Conservation (phyloP, 495 filamentous ascomycete genomes). For the Penicillium pulvis region DNA sequence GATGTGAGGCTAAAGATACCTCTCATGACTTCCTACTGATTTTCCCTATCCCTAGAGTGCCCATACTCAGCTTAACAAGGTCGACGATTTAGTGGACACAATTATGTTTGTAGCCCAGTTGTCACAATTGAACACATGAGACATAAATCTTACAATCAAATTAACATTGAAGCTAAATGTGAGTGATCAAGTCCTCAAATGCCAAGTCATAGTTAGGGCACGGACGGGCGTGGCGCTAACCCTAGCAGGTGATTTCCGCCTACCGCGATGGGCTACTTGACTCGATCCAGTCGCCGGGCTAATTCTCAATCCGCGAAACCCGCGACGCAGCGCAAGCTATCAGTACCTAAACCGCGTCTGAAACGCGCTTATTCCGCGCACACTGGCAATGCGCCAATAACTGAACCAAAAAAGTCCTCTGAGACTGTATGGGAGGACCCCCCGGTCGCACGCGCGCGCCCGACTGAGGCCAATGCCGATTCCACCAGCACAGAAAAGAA, state of each 20-base stretch:
- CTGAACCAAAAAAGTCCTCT: background rate
- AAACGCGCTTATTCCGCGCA: conserved; percentile 16
- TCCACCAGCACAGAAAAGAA: conserved; percentile 11
- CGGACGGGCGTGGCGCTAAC: conserved; percentile 25
- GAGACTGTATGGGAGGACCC: conserved; percentile 18
- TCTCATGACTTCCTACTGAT: too few relatives aligned
- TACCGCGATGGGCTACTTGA: conserved; percentile 24
- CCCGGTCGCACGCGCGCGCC: conserved; percentile 16
- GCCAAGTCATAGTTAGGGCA: conserved; percentile 21
- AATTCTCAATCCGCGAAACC: conserved; percentile 22
- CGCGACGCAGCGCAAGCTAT: conserved; percentile 20
- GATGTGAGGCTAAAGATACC: too few relatives aligned
- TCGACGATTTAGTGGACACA: too few relatives aligned
- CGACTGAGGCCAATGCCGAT: conserved; percentile 12
- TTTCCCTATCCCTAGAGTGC: too few relatives aligned
- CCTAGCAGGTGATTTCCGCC: conserved; percentile 28
- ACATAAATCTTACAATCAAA: background rate
- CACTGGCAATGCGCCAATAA: conserved; percentile 13
- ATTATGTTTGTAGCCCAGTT: too few relatives aligned
- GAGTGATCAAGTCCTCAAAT: background rate
- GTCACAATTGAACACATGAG: background rate
- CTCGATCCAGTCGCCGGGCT: conserved; percentile 18
- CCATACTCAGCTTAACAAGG: too few relatives aligned
- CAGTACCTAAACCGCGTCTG: conserved; percentile 18
- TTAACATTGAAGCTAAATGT: background rate